These are phyloP conservation scores for Mycena polygramma DNA, from an alignment of 768 basidiomycete species.

Conservation along the genomic window DNA sequence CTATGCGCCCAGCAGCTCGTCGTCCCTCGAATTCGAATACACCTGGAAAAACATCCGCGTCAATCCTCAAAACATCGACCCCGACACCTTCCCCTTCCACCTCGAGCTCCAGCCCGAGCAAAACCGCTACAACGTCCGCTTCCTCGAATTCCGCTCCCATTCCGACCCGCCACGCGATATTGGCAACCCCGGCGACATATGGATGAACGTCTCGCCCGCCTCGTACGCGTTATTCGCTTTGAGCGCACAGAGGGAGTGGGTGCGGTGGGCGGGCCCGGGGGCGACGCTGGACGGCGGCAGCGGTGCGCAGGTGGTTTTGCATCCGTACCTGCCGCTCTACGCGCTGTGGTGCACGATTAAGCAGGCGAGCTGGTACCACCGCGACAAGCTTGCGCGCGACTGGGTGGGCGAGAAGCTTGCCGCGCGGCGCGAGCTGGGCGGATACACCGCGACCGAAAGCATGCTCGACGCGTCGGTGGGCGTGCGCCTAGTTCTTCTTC, in stretches of 20 bases:
- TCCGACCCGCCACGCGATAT: slow-evolving; percentile 23
- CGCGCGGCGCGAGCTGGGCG: slow-evolving; percentile 22
- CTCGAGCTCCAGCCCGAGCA: not conserved
- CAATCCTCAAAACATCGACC: not conserved
- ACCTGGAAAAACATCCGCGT: slow-evolving; percentile 18
- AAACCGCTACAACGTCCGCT: slow-evolving; percentile 14
- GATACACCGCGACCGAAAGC: not conserved
- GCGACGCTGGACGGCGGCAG: not conserved
- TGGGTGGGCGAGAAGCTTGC: slow-evolving; percentile 13
- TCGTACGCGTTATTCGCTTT: slow-evolving; percentile 21
- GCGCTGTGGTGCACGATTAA: slow-evolving; percentile 29
- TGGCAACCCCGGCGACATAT: slow-evolving; percentile 26
- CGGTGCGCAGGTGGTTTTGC: not conserved
- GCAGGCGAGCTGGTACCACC: slow-evolving; percentile 29
- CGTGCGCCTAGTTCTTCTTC: slow-evolving; percentile 23
- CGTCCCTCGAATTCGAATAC: not conserved
- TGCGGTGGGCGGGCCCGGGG: slow-evolving; percentile 21
- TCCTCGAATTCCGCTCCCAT: slow-evolving; percentile 24
- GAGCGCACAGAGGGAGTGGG: slow-evolving; percentile 13
- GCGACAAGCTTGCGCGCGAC: slow-evolving; percentile 11
- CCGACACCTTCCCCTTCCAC: slow-evolving; percentile 17
- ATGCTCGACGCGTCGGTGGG: slow-evolving; percentile 21
- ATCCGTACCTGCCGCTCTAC: slow-evolving; percentile 24
- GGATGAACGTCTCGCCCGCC: slow-evolving; percentile 24
- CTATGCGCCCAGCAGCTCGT: slow-evolving; percentile 8